Base-by-base conservation (phyloP, 169 alveolate genomes). In the Theileria annulata region DNA sequence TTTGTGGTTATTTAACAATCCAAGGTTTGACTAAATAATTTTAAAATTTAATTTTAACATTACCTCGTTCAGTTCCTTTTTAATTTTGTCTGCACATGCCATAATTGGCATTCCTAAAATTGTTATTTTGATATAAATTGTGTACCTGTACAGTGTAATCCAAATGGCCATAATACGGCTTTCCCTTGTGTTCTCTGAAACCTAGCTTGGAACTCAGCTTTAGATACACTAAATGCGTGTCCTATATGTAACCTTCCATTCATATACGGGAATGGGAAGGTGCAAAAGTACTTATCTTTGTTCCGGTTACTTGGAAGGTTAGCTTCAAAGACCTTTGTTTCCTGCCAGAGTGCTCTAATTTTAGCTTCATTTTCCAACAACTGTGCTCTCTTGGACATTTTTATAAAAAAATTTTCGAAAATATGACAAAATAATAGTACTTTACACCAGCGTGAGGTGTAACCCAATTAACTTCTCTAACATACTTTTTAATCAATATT, bases 211-310 rank as follows among this genome's bases (percentile, higher is more conserved):
- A 98, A 98, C 87, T 98, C 99, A 42, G 98, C 95, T 79, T 97
- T 97, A 23, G 99, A 94, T 76, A 96, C 86, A 0, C 99, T 95
- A 87, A 96, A 98, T 12, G 97, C 99, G 83, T 98, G 99, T 0
- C 99, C 99, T 64, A 98, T 90, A 80, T 98, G 99, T 73, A 98
- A 91, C 83, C 96, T 87, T 0, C 99, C 99, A 80, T 98, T 98
- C 99, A 98, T 96, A 77, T 98, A 98, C 0, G 99, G 99, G 83
- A 94, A 97, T 35, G 99, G 99, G 88, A 98, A 98, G 10, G 99
- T 97, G 54, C 96, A 90, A 80, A 97, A 94, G 92, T 90, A 97
- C 88, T 97, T 96, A 59, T 90, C 92, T 62, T 95, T 92, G 47
- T 81, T 88, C 0, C 85, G 88, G 70, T 87, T 93, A 15, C 80